Conservation (phyloP, 257 asterid genomes). For the Jacaranda mimosifolia region DNA sequence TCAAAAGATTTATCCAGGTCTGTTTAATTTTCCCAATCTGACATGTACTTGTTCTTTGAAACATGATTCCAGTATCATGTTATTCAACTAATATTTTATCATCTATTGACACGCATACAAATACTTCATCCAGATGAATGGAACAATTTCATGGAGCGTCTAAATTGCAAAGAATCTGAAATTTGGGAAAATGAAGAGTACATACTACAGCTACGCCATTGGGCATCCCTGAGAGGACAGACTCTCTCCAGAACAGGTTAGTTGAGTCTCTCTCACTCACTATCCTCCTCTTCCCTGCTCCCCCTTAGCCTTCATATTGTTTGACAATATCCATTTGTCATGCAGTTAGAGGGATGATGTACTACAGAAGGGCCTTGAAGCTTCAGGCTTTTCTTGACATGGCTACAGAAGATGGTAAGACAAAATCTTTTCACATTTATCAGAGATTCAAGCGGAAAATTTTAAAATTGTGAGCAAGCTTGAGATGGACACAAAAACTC, state of each 20-base stretch:
- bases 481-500: neutral
- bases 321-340: conserved; percentile 27
- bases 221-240: conserved; percentile 99
- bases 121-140: conserved; percentile 82
- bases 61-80: conserved; percentile 13
- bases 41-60: conserved; percentile 29
- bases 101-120: conserved; percentile 18
- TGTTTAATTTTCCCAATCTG: conserved; percentile 33
- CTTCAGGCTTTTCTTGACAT: conserved; percentile 99
- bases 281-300: neutral
- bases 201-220: conserved; percentile 91
- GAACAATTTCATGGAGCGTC: conserved; percentile 91
- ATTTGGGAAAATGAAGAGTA: conserved; percentile 89
- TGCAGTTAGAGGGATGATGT: conserved; percentile 99
- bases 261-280: conserved; percentile 16
- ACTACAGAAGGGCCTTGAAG: conserved; percentile 94
- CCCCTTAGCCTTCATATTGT: conserved; percentile 24
- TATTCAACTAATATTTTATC: conserved; percentile 20
- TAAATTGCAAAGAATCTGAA: conserved; percentile 75
- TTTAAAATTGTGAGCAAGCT: conserved; percentile 16
- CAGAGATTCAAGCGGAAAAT: conserved; percentile 30
- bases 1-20: conserved; percentile 95
- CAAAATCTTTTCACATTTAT: neutral
- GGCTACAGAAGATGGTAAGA: conserved; percentile 87
- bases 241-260: conserved; percentile 94